These are phyloP conservation scores for Phytopythium litorale DNA, from an alignment of 352 stramenopile species.

Conservation along the genomic window DNA sequence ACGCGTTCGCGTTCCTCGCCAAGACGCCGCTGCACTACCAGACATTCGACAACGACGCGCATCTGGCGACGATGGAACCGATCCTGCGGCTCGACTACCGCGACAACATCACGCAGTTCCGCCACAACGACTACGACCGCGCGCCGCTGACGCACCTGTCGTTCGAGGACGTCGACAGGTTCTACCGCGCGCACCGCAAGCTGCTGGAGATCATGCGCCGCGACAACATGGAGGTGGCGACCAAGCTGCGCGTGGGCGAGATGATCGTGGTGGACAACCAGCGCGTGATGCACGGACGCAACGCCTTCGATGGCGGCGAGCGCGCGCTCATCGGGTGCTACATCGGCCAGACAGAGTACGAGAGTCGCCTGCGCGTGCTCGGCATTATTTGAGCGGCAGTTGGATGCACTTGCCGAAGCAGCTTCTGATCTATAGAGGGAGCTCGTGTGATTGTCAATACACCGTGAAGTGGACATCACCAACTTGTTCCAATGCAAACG, in stretches of 20 bases:
- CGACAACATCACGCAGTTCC: constrained; percentile 75
- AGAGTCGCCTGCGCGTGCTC: constrained; percentile 76
- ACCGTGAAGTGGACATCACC: no score
- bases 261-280: constrained; percentile 89
- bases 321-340: constrained; percentile 86
- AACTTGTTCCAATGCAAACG: no score
- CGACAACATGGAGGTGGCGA: constrained; percentile 52
- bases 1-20: constrained; percentile 68
- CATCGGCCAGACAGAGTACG: constrained; percentile 84
- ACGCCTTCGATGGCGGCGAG: constrained; percentile 73
- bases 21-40: constrained; percentile 75
- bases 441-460: neutral
- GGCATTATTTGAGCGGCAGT: constrained; percentile 59
- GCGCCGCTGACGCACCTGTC: constrained; percentile 73
- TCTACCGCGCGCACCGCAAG: constrained; percentile 73
- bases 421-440: neutral
- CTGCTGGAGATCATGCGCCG: constrained; percentile 65
- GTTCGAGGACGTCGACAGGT: constrained; percentile 64
- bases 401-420: neutral
- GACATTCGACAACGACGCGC: constrained; percentile 68
- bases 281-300: constrained; percentile 78
- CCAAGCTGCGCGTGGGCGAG: constrained; percentile 66
- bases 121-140: constrained; percentile 89
- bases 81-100: constrained; percentile 73
- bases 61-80: constrained; percentile 76